phyloP scores from a whole-genome alignment of 768 basidiomycete species.

The Pisolithus albus region DNA sequence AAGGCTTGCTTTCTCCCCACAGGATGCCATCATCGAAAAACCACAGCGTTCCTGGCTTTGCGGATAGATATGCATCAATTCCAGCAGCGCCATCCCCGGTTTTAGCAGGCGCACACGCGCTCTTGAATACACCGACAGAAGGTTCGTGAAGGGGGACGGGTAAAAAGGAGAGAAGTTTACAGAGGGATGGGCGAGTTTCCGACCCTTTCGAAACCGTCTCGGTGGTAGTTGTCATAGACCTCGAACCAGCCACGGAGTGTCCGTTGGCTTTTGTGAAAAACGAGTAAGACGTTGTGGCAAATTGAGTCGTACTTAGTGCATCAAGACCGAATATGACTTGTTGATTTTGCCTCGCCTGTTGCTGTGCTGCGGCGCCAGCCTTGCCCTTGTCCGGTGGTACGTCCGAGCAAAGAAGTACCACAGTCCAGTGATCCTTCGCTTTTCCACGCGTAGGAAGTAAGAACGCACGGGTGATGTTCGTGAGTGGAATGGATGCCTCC shows the following conservation, averaged over 20 bases:
- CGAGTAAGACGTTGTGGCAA: constrained; percentile 36
- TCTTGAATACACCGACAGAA: constrained; percentile 46
- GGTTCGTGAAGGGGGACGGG: constrained; percentile 41
- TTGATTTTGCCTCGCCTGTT: constrained; percentile 14
- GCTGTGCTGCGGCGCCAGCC: constrained; percentile 28
- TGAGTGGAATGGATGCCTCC: constrained; percentile 46
- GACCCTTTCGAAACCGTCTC: constrained; percentile 42
- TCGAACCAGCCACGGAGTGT: constrained; percentile 18
- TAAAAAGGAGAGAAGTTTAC: constrained; percentile 46
- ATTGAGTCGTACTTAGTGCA: constrained; percentile 40
- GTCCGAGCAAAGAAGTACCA: constrained; percentile 56
- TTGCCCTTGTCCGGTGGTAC: constrained; percentile 37
- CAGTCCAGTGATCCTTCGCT: constrained; percentile 64
- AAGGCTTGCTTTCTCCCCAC: constrained; percentile 71
- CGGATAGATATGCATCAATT: constrained; percentile 63
- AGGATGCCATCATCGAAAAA: constrained; percentile 63
- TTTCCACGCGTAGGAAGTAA: constrained; percentile 72
- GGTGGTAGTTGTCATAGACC: constrained; percentile 19
- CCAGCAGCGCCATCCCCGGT: constrained; percentile 46
- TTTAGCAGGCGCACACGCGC: constrained; percentile 35
- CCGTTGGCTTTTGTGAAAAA: background rate
- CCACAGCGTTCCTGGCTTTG: constrained; percentile 66
- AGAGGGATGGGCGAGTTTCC: constrained; percentile 44
- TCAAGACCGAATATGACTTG: constrained; percentile 72
- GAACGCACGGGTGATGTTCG: constrained; percentile 53